These are phyloP conservation scores for Fusarium xylarioides DNA, from an alignment of 2,329 filamentous ascomycete genomes.

Conservation along the genomic window DNA sequence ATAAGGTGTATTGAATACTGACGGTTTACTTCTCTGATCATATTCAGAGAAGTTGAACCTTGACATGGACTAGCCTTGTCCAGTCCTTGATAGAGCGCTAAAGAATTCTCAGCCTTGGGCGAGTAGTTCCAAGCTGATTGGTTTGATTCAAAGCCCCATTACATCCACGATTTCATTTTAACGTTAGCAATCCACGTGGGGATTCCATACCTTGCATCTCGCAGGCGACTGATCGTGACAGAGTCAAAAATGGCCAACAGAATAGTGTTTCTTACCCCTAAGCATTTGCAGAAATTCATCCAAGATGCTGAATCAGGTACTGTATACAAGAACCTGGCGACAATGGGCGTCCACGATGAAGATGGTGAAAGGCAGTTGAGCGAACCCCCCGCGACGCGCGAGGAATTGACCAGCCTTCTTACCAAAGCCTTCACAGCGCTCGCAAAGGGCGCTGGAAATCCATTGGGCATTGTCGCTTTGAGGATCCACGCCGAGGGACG, in stretches of 20 bases:
- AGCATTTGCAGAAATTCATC: too few species aligned
- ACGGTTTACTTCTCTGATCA: rapidly evolving
- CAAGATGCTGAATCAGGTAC: too few species aligned
- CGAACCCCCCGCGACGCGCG: not conserved
- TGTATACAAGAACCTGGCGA: too few species aligned
- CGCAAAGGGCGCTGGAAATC: not conserved
- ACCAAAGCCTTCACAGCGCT: not conserved
- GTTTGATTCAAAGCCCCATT: not conserved
- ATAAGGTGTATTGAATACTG: not conserved
- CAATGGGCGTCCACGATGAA: not conserved
- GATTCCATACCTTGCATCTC: too few species aligned
- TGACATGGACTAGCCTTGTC: not conserved
- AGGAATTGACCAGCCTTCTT: not conserved
- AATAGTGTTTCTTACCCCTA: too few species aligned
- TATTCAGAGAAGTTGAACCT: not conserved
- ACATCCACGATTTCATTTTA: not conserved
- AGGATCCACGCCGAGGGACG: not conserved
- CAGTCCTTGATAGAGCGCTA: rapidly evolving
- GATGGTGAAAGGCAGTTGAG: not conserved
- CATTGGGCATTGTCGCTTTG: not conserved
- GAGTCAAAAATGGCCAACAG: too few species aligned
- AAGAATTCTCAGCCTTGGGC: not conserved
- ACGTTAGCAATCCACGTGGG: too few species aligned
- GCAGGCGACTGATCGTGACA: too few species aligned
- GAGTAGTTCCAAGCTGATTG: not conserved